A percentile compares a stretch with the other conserved stretches of the same genome.
Evolutionary conservation across 148 eudicot species (phyloP).

Genomic region (Spergularia bocconei): DNA sequence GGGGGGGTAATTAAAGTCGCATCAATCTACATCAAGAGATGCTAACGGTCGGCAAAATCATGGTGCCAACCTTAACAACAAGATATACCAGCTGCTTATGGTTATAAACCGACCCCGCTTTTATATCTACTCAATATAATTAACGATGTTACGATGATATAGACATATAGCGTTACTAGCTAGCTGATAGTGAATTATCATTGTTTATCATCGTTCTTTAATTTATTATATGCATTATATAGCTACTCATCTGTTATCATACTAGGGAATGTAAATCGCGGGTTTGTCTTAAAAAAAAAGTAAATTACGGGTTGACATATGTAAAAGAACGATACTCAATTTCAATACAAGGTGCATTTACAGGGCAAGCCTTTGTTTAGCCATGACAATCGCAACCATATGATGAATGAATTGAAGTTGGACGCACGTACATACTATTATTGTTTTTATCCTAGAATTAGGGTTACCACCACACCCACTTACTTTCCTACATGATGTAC

Average conservation of each 20-base stretch:
- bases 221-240: too few species aligned
- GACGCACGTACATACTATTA: background rate
- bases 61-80: constrained; percentile 35
- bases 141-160: too few species aligned
- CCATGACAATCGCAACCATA: constrained; percentile 19
- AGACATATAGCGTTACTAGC: too few species aligned
- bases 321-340: too few species aligned
- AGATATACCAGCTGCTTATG: constrained; percentile 25
- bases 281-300: too few species aligned
- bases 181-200: too few species aligned
- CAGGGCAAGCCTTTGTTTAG: constrained; percentile 17
- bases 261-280: too few species aligned
- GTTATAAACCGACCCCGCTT: constrained; percentile 5
- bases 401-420: background rate
- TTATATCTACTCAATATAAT: background rate
- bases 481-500: background rate
- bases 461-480: background rate
- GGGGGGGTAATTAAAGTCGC: constrained; percentile 16
- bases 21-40: constrained; percentile 39
- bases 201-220: too few species aligned
- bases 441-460: background rate
- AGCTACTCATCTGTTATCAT: too few species aligned
- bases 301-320: too few species aligned
- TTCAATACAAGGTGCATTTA: background rate
- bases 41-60: constrained; percentile 41